These are phyloP conservation scores for Talaromyces sp. DNA, from an alignment of 2,329 filamentous ascomycete genomes.

Conservation along the genomic window DNA sequence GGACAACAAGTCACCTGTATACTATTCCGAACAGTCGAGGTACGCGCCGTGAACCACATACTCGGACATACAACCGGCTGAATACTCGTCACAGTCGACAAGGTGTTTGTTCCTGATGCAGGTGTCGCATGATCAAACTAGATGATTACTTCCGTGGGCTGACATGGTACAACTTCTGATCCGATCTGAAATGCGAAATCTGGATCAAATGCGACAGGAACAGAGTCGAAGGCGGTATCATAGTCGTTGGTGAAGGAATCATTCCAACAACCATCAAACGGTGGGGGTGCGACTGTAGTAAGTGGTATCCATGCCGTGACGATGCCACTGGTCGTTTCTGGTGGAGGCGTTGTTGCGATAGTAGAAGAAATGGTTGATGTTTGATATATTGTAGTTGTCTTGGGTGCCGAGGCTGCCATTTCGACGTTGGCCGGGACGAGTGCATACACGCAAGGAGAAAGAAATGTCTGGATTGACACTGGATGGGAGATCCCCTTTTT, in stretches of 20 bases:
- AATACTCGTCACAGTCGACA: neutral
- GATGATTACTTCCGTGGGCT: neutral
- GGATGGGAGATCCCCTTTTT: neutral
- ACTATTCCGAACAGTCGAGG: neutral
- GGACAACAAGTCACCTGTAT: neutral
- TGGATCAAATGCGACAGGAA: neutral
- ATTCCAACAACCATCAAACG: neutral
- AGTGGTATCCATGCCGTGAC: slow-evolving; percentile 4
- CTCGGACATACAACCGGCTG: neutral
- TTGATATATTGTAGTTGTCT: neutral
- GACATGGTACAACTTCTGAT: neutral
- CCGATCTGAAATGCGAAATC: neutral
- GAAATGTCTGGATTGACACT: neutral
- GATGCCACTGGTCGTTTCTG: neutral
- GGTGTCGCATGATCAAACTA: no score
- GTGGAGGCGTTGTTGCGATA: neutral
- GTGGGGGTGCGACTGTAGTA: neutral
- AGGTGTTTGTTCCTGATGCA: no score
- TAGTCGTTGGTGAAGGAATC: neutral
- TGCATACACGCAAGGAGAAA: neutral
- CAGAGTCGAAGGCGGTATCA: neutral
- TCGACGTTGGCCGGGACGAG: neutral
- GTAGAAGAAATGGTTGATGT: neutral
- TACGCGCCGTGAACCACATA: neutral
- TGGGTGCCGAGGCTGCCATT: neutral